Evolutionary conservation across 2,329 filamentous ascomycete genomes (phyloP).

Genomic region (Hypoxylon sp.): DNA sequence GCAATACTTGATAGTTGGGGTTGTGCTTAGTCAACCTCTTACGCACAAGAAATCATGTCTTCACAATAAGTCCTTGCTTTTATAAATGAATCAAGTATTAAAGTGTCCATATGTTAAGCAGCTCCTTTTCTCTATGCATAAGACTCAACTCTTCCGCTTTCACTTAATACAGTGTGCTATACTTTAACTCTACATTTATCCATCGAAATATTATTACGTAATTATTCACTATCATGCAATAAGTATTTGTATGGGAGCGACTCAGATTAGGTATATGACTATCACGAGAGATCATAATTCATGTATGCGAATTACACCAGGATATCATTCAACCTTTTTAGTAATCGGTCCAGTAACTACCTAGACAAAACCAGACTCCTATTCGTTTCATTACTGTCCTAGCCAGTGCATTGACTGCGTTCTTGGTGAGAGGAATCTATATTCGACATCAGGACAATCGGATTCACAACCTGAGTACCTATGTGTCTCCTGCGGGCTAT

Average conservation of each 20-base stretch:
- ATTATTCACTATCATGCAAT: too few relatives aligned
- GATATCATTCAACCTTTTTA: neutral
- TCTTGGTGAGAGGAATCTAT: neutral
- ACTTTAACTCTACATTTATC: neutral
- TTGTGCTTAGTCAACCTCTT: neutral
- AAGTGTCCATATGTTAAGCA: neutral
- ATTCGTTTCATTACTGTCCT: neutral
- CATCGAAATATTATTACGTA: neutral
- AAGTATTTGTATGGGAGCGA: too few relatives aligned
- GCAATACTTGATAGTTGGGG: neutral
- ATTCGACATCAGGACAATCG: conserved; percentile 19
- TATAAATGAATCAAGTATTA: neutral
- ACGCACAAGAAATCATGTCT: neutral
- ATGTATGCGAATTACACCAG: neutral
- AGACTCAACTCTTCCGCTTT: neutral
- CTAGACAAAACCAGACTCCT: neutral
- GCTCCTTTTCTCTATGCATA: neutral
- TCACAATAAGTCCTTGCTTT: neutral
- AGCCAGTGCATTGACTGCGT: neutral
- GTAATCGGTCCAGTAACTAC: neutral
- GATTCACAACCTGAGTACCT: neutral
- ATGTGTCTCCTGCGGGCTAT: neutral
- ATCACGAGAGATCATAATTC: too few relatives aligned
- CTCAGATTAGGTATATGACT: too few relatives aligned
- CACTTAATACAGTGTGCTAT: neutral